Base-by-base conservation (phyloP, 2,329 filamentous ascomycete species). In the Arthrobotrys sinensis region DNA sequence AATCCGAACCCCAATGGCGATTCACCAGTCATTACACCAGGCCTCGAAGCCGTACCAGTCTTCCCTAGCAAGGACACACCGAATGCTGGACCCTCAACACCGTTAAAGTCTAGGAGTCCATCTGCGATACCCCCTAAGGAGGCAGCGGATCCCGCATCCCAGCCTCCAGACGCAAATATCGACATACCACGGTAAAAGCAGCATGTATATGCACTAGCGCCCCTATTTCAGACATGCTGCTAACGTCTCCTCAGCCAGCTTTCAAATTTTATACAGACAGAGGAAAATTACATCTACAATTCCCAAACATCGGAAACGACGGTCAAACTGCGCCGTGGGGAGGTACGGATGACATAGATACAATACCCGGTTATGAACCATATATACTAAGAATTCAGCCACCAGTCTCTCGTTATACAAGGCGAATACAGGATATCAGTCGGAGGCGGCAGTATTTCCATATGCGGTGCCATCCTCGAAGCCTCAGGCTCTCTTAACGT, bases 381-480 rank as follows among this genome's bases (percentile, higher is more conserved):
- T 53, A 7, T 21, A 14, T 2, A 36, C 52, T 57, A 57, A 57
- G n/a, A 21, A 57, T 38, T 10, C 32, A 16, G n/a, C 21, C 11
- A 43, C 50, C 63, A 91, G 89, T 88, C 90, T 14, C 85, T 92
- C 46, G 85, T 90, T 3, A 84, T 91, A 7, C 85, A 93, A 10
- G 93, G 93, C 0, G 90, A 89, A 81, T 96, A 90, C 83, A 89
- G 90, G 14, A 83, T 95, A 34, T 86, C 85, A 11, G 87, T 95
- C 0, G 81, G 85, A 7, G 86, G 86, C 65, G 93, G 93, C 1
- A 86, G 90, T 50, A 85, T 92, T 24, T 90, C 88, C 0, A 83
- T 95, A 28, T 88, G 89, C 12, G 92, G 92, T 14, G 90, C 91
- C 5, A 88, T 87, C 5, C 83, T 95, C 2, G 85, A 85, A 10